These are phyloP conservation scores for Alternaria panax DNA, from an alignment of 2,329 filamentous ascomycete genomes.

Conservation along the genomic window DNA sequence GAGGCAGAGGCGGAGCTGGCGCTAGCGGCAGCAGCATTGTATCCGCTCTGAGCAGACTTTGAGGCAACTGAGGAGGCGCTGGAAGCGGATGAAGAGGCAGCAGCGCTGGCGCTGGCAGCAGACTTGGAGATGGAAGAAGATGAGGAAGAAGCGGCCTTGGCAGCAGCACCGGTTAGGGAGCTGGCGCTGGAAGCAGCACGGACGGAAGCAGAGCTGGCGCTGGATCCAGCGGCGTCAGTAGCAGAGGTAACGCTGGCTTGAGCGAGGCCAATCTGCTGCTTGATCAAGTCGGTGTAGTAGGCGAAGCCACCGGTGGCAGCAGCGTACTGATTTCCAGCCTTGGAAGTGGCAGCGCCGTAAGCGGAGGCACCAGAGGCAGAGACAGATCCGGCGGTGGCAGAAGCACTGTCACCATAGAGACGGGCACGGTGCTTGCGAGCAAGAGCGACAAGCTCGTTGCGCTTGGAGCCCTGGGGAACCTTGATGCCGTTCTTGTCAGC, in stretches of 20 bases:
- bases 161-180: constrained; percentile 31
- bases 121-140: constrained; percentile 46
- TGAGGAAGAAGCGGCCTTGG: constrained; percentile 42
- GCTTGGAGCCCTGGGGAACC: constrained; percentile 90
- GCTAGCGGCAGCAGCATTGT: constrained; percentile 43
- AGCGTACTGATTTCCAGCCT: constrained; percentile 16
- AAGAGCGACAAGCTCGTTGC: constrained; percentile 87
- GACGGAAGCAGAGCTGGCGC: constrained; percentile 28
- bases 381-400: constrained; percentile 39
- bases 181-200: constrained; percentile 22
- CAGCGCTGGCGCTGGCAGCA: constrained; percentile 42
- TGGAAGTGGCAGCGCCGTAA: constrained; percentile 62
- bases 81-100: constrained; percentile 41
- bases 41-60: constrained; percentile 44
- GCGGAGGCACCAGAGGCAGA: constrained; percentile 56
- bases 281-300: constrained; percentile 52
- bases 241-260: constrained; percentile 73
- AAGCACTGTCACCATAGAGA: constrained; percentile 70
- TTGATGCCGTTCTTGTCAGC: constrained; percentile 87
- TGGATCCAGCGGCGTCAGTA: constrained; percentile 56
- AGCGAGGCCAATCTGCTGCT: constrained; percentile 56
- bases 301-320: constrained; percentile 63
- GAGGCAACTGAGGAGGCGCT: constrained; percentile 45
- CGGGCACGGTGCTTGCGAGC: constrained; percentile 85
- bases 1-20: constrained; percentile 37